Evolutionary conservation across 805 yeast genomes (phyloP).

Genomic region (Blastobotrys attinorum): DNA sequence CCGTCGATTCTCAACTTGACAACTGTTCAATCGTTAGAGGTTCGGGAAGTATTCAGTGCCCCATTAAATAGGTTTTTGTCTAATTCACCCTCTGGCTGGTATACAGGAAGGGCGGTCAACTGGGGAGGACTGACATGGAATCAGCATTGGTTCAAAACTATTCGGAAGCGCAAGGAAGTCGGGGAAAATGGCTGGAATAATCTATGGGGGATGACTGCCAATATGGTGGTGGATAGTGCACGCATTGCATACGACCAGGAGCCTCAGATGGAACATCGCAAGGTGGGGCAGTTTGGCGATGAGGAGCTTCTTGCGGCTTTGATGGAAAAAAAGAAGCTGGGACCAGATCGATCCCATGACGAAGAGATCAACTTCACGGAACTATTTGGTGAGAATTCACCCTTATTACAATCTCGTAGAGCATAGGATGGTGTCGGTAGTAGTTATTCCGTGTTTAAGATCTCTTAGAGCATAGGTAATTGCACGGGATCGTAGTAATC

Average conservation of each 20-base stretch:
- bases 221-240: slow-evolving; percentile 33
- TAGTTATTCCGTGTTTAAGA: too few relatives aligned
- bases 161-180: slow-evolving; percentile 19
- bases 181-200: slow-evolving; percentile 26
- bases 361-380: slow-evolving; percentile 13
- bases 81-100: slow-evolving; percentile 15
- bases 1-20: slow-evolving; percentile 15
- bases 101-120: slow-evolving; percentile 20
- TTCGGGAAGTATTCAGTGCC: slow-evolving; percentile 24
- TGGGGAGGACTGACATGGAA: slow-evolving; percentile 30
- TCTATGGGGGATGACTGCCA: slow-evolving; percentile 38
- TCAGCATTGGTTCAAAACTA: slow-evolving; percentile 27
- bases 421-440: too few relatives aligned
- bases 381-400: slow-evolving; percentile 18
- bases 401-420: slow-evolving; percentile 9
- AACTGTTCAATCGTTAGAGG: slow-evolving; percentile 22
- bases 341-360: slow-evolving; percentile 15
- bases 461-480: too few relatives aligned
- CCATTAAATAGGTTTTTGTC: slow-evolving; percentile 21
- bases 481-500: too few relatives aligned
- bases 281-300: slow-evolving; percentile 23
- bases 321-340: slow-evolving; percentile 15
- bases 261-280: slow-evolving; percentile 28
- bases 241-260: slow-evolving; percentile 25
- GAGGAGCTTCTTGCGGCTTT: slow-evolving; percentile 22